Conservation (phyloP, 2,329 filamentous ascomycete species). For the Dryadomyces quercus-mongolicae region DNA sequence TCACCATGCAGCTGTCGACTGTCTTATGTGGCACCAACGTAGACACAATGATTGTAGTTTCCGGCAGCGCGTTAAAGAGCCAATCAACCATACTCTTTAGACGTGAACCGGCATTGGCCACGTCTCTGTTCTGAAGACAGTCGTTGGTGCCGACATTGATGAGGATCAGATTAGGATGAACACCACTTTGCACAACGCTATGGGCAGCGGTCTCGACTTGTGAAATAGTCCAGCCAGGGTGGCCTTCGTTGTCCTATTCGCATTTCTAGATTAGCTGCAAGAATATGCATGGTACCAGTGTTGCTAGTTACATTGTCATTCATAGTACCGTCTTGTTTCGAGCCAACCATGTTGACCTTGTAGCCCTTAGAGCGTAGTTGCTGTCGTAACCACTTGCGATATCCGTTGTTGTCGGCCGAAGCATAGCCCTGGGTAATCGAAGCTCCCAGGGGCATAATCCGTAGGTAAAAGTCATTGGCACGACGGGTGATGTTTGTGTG, state of each 20-base stretch:
- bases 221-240: constrained; percentile 3
- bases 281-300: not conserved
- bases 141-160: constrained; percentile 15
- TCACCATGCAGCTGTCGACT: constrained; percentile 9
- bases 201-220: constrained; percentile 3
- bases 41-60: constrained; percentile 11
- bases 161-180: constrained; percentile 13
- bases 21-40: constrained; percentile 12
- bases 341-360: constrained; percentile 9
- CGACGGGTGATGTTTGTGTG: no score
- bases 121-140: constrained; percentile 9
- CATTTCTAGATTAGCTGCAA: not conserved
- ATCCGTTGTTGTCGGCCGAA: constrained; percentile 18
- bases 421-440: constrained; percentile 27
- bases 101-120: constrained; percentile 6
- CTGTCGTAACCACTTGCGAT: constrained; percentile 7
- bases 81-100: constrained; percentile 12
- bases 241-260: constrained; percentile 3
- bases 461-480: constrained; percentile 14
- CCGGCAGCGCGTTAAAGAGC: constrained; percentile 12
- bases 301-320: constrained; percentile 3
- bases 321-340: constrained; percentile 4
- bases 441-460: constrained; percentile 31
- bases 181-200: not conserved
- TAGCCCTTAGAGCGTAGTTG: not conserved